phyloP scores from a whole-genome alignment of 495 filamentous ascomycete genomes.

The Tuber umbilicatum region DNA sequence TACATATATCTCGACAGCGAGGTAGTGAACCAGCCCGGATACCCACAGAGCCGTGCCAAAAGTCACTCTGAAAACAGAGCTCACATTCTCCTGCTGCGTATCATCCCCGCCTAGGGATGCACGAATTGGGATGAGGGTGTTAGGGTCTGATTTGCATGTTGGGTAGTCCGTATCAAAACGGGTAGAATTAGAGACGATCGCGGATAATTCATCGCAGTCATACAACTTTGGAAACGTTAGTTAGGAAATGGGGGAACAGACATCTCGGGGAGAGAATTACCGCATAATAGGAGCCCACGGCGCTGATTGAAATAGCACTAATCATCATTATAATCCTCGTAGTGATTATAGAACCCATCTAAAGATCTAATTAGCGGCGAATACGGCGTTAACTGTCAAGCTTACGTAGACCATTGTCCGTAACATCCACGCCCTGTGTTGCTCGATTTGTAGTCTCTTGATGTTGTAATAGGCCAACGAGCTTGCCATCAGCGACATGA shows the following conservation, averaged over 20 bases:
- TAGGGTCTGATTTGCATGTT: slow-evolving; percentile 41
- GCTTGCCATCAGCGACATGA: slow-evolving; percentile 43
- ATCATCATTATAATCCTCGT: slow-evolving; percentile 46
- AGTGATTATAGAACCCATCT: slow-evolving; percentile 49
- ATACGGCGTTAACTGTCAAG: neutral
- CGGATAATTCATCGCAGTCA: slow-evolving; percentile 47
- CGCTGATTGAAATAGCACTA: slow-evolving; percentile 41
- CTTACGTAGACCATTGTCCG: slow-evolving; percentile 48
- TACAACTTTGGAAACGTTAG: slow-evolving; percentile 18
- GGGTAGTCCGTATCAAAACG: slow-evolving; percentile 43
- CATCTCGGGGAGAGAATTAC: slow-evolving; percentile 15
- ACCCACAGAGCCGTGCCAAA: slow-evolving; percentile 50
- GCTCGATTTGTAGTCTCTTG: slow-evolving; percentile 51
- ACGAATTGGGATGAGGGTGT: slow-evolving; percentile 34
- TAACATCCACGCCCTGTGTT: slow-evolving; percentile 55
- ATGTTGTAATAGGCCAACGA: slow-evolving; percentile 49
- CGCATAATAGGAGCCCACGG: slow-evolving; percentile 38
- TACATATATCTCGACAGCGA: slow-evolving; percentile 51
- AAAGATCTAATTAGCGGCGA: slow-evolving; percentile 20
- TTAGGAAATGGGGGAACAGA: neutral
- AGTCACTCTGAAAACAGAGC: slow-evolving; percentile 42
- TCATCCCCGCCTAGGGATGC: neutral
- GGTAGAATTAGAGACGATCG: slow-evolving; percentile 35
- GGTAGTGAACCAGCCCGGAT: slow-evolving; percentile 45
- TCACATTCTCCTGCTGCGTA: slow-evolving; percentile 35